Conservation (phyloP, 2,329 filamentous ascomycete species). For the Colletotrichum destructivum region DNA sequence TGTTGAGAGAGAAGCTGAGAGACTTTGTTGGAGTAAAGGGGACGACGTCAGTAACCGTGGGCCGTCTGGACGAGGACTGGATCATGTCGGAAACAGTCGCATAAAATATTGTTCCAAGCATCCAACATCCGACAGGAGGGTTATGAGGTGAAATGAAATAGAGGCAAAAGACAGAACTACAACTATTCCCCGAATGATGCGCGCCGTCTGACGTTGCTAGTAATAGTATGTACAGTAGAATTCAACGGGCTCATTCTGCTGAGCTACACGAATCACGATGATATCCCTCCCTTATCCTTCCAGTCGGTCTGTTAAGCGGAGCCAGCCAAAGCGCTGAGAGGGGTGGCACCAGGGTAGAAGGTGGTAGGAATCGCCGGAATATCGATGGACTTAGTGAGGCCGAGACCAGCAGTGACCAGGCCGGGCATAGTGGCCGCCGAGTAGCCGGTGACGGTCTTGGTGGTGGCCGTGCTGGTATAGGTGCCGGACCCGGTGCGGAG, state of each 20-base stretch:
- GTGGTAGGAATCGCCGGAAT: conserved; percentile 37
- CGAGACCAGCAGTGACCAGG: conserved; percentile 30
- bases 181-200: conserved; percentile 30
- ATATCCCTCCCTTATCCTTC: background rate
- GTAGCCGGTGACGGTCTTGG: conserved; percentile 30
- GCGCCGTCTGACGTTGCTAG: conserved; percentile 13
- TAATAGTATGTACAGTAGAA: conserved; percentile 24
- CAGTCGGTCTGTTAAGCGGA: background rate
- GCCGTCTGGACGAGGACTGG: conserved; percentile 27
- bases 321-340: conserved; percentile 23
- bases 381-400: conserved; percentile 29
- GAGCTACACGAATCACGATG: background rate
- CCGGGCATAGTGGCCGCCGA: conserved; percentile 35
- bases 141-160: too few species aligned
- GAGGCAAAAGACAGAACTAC: background rate
- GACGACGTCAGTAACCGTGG: conserved; percentile 12
- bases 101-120: background rate
- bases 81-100: background rate
- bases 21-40: conserved; percentile 16
- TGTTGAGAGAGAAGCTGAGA: conserved; percentile 45
- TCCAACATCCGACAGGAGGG: too few species aligned
- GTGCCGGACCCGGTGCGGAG: conserved; percentile 31
- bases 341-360: conserved; percentile 34
- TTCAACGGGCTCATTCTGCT: background rate
- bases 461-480: conserved; percentile 35